Evolutionary conservation across 1,139 yeast genomes (phyloP).

Genomic region (Candida neerlandica): DNA sequence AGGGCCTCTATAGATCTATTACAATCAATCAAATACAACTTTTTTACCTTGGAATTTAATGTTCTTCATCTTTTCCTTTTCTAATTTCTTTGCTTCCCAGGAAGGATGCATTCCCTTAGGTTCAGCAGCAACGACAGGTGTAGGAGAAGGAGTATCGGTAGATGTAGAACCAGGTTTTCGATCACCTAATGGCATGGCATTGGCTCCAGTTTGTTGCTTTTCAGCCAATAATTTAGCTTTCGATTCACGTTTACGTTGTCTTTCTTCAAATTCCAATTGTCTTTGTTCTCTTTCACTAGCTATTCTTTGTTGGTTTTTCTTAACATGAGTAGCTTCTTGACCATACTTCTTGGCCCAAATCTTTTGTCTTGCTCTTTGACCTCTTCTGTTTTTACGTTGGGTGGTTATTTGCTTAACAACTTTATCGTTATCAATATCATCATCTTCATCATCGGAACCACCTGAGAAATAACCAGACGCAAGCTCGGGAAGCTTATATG

Average conservation of each 20-base stretch:
- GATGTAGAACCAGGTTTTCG: conserved; percentile 22
- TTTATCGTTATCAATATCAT: conserved; percentile 57
- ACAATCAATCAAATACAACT: conserved; percentile 60
- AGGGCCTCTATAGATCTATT: conserved; percentile 6
- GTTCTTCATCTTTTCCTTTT: conserved; percentile 65
- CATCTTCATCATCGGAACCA: conserved; percentile 61
- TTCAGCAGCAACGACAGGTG: conserved; percentile 16
- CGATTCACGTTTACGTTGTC: conserved; percentile 66
- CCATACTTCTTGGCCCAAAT: conserved; percentile 96
- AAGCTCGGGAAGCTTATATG: conserved; percentile 63
- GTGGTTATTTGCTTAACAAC: conserved; percentile 57
- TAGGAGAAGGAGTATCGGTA: conserved; percentile 2
- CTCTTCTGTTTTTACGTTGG: conserved; percentile 83
- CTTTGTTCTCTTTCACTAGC: conserved; percentile 59
- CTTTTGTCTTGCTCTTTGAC: conserved; percentile 95
- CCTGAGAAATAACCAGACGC: conserved; percentile 84
- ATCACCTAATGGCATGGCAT: conserved; percentile 42
- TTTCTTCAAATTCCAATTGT: conserved; percentile 69
- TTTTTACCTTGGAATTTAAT: conserved; percentile 84
- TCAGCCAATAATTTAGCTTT: conserved; percentile 43
- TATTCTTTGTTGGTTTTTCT: conserved; percentile 57
- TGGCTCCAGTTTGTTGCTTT: conserved; percentile 40
- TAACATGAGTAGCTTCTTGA: conserved; percentile 76
- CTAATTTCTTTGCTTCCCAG: conserved; percentile 84
- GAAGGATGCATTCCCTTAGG: conserved; percentile 74